These are phyloP conservation scores for Citrus hindsii DNA, from an alignment of 345 rosid species.

Conservation along the genomic window DNA sequence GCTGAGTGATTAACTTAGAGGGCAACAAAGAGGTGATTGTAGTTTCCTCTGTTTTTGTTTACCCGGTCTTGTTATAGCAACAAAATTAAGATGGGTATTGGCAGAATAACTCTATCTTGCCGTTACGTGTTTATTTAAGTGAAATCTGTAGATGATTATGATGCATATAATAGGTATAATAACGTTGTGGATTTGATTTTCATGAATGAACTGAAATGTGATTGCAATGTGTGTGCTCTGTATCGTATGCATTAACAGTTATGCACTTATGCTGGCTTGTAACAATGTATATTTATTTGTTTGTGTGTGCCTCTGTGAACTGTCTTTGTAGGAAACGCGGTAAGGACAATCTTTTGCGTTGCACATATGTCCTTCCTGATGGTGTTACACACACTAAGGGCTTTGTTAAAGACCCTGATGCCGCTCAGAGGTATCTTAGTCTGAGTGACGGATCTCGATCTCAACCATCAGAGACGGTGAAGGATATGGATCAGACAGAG, in stretches of 20 bases:
- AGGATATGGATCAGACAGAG: constrained; percentile 29
- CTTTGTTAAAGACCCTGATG: constrained; percentile 68
- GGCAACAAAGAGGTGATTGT: neutral
- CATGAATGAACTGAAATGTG: neutral
- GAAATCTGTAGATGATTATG: neutral
- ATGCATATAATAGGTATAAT: neutral
- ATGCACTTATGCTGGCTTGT: neutral
- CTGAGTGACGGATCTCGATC: constrained; percentile 18
- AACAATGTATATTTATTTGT: neutral
- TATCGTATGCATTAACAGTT: neutral
- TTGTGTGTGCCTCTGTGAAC: neutral
- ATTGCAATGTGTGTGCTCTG: neutral
- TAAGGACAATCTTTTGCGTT: constrained; percentile 49
- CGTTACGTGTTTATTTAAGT: neutral
- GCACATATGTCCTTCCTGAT: constrained; percentile 86
- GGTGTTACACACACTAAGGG: constrained; percentile 79
- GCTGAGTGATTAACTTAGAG: neutral
- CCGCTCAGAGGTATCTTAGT: constrained; percentile 46
- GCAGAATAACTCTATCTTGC: neutral
- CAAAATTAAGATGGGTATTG: neutral
- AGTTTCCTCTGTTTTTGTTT: neutral
- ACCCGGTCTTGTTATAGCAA: neutral
- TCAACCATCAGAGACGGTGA: constrained; percentile 19
- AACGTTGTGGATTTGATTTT: neutral
- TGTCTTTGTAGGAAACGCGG: constrained; percentile 47